These are phyloP conservation scores for Sisymbrium irio DNA, from an alignment of 345 rosid species.

Conservation along the genomic window DNA sequence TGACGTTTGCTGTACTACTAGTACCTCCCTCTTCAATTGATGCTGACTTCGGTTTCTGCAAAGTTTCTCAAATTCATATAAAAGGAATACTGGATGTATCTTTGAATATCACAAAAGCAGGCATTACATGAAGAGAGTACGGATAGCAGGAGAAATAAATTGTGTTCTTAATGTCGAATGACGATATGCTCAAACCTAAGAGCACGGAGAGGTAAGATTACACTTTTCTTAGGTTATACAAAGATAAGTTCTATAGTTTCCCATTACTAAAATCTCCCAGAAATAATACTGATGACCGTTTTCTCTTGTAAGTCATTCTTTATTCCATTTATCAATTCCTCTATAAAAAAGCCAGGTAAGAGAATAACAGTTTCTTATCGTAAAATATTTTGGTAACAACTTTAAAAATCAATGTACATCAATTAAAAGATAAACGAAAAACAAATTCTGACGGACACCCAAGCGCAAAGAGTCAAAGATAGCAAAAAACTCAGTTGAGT, in stretches of 20 bases:
- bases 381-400: background rate
- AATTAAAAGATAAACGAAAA: background rate
- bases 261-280: background rate
- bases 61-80: conserved; percentile 4
- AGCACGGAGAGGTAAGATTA: background rate
- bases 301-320: background rate
- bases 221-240: background rate
- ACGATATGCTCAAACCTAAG: conserved; percentile 2
- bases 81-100: background rate
- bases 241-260: background rate
- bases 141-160: background rate
- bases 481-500: background rate
- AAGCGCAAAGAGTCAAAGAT: background rate
- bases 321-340: background rate
- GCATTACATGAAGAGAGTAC: conserved; percentile 7
- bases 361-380: background rate
- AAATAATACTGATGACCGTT: background rate
- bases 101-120: conserved; percentile 10
- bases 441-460: background rate
- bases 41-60: conserved; percentile 24
- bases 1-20: conserved; percentile 32
- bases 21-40: conserved; percentile 40
- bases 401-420: background rate
- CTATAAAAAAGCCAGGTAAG: background rate
- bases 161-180: background rate